Evolutionary conservation across 2,329 filamentous ascomycete species (phyloP), one percentile per base, ranked within the genome.

Genomic region (Harringtonia aguacate): DNA sequence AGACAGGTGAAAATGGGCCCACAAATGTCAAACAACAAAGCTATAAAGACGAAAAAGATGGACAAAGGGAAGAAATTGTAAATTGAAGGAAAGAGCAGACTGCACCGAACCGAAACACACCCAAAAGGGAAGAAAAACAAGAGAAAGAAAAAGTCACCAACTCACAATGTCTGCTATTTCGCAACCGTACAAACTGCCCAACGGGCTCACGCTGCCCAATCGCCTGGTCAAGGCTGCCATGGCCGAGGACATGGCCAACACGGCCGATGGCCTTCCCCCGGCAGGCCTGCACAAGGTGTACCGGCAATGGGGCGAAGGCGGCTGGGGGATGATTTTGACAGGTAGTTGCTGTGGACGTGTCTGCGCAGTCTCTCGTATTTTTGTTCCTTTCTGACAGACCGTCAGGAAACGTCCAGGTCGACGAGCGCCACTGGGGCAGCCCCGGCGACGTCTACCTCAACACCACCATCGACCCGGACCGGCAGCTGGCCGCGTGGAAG

Each of bases 151-250:
- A n/a, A n/a, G 24, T 27, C 24, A 27, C 24, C 24, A 27, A 7
- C 7, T 27, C 24, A 27, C 24, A 6, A 27, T 27, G 24, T 27
- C 24, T 10, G 10, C 24, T 10, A 27, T 69, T 10, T 53, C 56
- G 43, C 58, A 68, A 24, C 64, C 72, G 0, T 53, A 75, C 15
- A 72, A 65, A 31, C 62, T 78, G 1, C 69, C 70, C 48, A 75
- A 72, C 53, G 76, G 76, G 2, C 61, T 80, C 22, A 65, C 62
- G 1, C 55, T 79, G 3, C 70, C 71, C 3, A 79, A 79, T 52
- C 69, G 75, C 6, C 62, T 80, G 2, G 62, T 56, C 36, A 66
- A 72, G 50, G 64, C 74, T 36, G 70, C 75, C 28, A 66, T 77
- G 60, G 64, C 70, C 5, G 68, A 75, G 49, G 50, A 50, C 5